A percentile compares a stretch with the other conserved stretches of the same genome.
These are phyloP conservation scores for Sclerotinia nivalis DNA, from an alignment of 2,329 filamentous ascomycete genomes.

Conservation along the genomic window DNA sequence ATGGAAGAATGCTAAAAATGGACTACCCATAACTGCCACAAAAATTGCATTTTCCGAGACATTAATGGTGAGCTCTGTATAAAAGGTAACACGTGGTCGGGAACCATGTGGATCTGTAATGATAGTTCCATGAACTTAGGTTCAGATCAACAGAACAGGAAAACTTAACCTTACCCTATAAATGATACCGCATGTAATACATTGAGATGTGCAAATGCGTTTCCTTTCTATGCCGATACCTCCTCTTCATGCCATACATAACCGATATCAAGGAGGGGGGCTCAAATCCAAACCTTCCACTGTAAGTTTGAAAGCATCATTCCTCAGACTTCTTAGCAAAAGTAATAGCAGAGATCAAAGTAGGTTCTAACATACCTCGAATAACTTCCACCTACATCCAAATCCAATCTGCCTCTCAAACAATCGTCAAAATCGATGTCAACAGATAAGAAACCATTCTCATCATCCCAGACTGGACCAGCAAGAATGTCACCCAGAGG, in stretches of 20 bases:
- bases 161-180: neutral
- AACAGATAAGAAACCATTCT: slow-evolving; percentile 64
- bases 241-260: neutral
- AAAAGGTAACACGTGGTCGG: neutral
- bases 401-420: slow-evolving; percentile 74
- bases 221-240: neutral
- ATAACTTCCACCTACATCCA: slow-evolving; percentile 85
- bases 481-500: slow-evolving; percentile 78
- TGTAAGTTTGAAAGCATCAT: slow-evolving; percentile 62
- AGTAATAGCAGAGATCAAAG: neutral
- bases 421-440: slow-evolving; percentile 90
- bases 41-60: neutral
- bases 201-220: neutral
- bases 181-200: neutral
- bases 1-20: neutral
- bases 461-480: slow-evolving; percentile 79
- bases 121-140: neutral
- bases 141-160: neutral
- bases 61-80: neutral
- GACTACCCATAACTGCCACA: neutral
- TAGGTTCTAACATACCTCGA: slow-evolving; percentile 58
- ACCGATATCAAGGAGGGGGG: slow-evolving; percentile 44
- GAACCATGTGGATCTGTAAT: neutral
- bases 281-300: slow-evolving; percentile 60
- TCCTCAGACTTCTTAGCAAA: slow-evolving; percentile 43